A percentile compares a stretch with the other conserved stretches of the same genome.
These are phyloP conservation scores for Houttuynia cordata DNA, from an alignment of 164 flowering plant species.

Conservation along the genomic window DNA sequence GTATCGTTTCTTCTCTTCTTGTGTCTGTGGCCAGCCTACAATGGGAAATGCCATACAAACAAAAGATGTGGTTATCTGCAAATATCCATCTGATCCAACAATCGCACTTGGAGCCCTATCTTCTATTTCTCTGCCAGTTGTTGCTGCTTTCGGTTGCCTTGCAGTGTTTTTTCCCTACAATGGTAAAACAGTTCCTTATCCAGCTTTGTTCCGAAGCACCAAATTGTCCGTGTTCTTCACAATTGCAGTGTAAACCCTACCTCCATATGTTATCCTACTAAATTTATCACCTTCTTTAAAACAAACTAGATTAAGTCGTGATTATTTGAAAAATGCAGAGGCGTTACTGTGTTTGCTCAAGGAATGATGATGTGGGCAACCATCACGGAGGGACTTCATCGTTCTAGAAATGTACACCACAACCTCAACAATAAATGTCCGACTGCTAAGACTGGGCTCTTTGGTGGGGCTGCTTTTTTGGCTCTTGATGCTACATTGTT, in stretches of 20 bases:
- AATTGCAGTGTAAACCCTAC: conserved; percentile 45
- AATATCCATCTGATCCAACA: conserved; percentile 56
- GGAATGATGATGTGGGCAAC: conserved; percentile 70
- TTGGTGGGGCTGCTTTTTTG: conserved; percentile 43
- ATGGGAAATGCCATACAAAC: conserved; percentile 32
- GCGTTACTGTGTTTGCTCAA: conserved; percentile 40
- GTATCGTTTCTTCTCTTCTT: background rate
- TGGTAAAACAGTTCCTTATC: conserved; percentile 51
- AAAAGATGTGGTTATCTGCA: conserved; percentile 37
- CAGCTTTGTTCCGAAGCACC: conserved; percentile 45
- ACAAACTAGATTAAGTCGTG: background rate
- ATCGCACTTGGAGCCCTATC: conserved; percentile 47
- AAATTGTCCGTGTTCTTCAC: conserved; percentile 47
- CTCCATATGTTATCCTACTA: background rate
- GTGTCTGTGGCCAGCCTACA: conserved; percentile 31
- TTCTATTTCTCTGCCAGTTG: conserved; percentile 21
- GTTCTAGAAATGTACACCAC: conserved; percentile 25
- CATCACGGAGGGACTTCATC: conserved; percentile 50
- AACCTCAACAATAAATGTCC: conserved; percentile 15
- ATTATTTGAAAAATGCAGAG: conserved; percentile 21
- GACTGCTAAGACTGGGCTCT: conserved; percentile 36
- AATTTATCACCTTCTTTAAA: background rate
- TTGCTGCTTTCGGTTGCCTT: conserved; percentile 26
- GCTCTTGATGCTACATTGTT: conserved; percentile 30
- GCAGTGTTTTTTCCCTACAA: conserved; percentile 63